Evolutionary conservation across 2,329 filamentous ascomycete genomes (phyloP), one percentile per base, ranked within the genome.

Genomic region (Fusarium dlaminii): DNA sequence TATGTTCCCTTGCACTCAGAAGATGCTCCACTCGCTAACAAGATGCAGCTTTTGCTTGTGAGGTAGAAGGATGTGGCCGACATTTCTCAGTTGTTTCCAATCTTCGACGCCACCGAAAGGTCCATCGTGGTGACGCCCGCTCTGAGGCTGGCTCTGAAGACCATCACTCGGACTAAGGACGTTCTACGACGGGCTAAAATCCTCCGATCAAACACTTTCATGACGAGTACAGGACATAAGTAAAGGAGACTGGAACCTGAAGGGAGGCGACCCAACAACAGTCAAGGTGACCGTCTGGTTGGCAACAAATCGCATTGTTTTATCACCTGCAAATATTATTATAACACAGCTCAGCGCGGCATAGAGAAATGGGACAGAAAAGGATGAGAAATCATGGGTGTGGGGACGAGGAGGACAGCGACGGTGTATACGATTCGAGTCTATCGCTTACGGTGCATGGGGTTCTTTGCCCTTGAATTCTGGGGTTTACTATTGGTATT

Each of bases 61-160:
- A 98, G 79, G 94, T 98, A 63, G 94, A 97, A 80, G 95, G 95
- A 54, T 99, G 96, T 81, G 96, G 96, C 43, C 92, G 96, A 78
- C 94, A 98, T 80, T 98, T 99, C 83, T 98, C 96, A 2, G 96
- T 98, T 32, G 96, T 98, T 29, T 98, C 95, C 49, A 99, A 99
- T 82, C 87, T 98, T 63, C 92, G 96, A 74, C 90, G 96, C 79
- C 96, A 99, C 85, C 93, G 94, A 81, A 98, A 98, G 85, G 96
- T 98, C 54, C 96, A 99, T 87, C 96, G 82, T 22, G 81, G 92
- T 78, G 92, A 94, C 56, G 83, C 87, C 15, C 87, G 86, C 52
- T 91, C 90, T 6, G 90, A 91, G 74, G 87, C 89, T 32, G 90
- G 89, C 34, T 91, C 90, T 11, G 90, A 91, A 76, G 89, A 90